Evolutionary conservation across 352 stramenopile genomes (phyloP), one percentile per base, ranked within the genome.

Genomic region (Halophytophthora batemanensis): DNA sequence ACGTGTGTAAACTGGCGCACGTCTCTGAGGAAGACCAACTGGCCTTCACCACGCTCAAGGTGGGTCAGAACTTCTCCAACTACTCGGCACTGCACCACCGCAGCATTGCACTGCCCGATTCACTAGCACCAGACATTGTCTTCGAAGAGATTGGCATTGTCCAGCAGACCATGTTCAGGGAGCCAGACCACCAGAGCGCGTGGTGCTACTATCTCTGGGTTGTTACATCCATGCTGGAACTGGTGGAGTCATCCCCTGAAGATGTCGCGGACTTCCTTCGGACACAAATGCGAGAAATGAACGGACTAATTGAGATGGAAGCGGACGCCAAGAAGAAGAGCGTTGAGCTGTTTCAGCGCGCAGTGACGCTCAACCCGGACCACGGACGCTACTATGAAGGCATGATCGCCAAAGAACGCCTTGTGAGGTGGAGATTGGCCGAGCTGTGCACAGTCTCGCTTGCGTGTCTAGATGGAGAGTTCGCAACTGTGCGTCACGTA

Each of bases 201-300:
- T 99, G 97, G 97, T 99, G 98, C 75, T 99, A 99, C 68, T 96
- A 98, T 64, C 82, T 86, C 21, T 97, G 96, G 71, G 76, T 99
- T 43, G 51, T 98, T 6, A 79, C 85, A 15, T 95, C 77, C 34
- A 79, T 90, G 57, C 53, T 84, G 44, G 57, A 77, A 41, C 49
- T 81, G 18, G 67, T 85, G 21, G 46, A 74, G 61, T 72, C 63
- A 40, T 77, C 65, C 18, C 58, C 62, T 3, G 53, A 62, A 0
- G 67, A 86, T 7, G 59, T 64, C 1, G 53, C 47, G 21, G 71
- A 69, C 7, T 83, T 95, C 45, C 47, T 84, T 23, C 71, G 83
- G 10, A 84, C 87, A 59, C 81, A 89, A 58, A 61, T 86, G 19
- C 64, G 85, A 33, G 93, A 86, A 70, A 75, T 97, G 44, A 57